These are phyloP conservation scores for Diaporthe citriasiana DNA, from an alignment of 2,329 filamentous ascomycete genomes.

Conservation along the genomic window DNA sequence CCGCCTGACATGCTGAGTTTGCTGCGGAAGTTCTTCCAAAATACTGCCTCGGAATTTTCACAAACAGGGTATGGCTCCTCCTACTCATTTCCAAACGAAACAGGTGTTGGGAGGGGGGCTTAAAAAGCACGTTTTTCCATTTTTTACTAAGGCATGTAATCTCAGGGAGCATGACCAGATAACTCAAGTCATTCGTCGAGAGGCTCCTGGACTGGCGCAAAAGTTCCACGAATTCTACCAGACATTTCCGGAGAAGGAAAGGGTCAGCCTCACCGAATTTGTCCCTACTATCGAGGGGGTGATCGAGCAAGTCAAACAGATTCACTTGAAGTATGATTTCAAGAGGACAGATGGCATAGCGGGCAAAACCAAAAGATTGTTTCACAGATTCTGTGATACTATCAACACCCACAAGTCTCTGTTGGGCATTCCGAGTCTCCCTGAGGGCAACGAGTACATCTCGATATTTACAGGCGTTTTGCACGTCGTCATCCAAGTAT, in stretches of 20 bases:
- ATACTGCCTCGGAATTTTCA: background rate
- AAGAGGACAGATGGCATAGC: constrained; percentile 34
- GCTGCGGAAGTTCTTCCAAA: background rate
- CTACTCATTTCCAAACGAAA: background rate
- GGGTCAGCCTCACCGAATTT: constrained; percentile 31
- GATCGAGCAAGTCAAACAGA: constrained; percentile 35
- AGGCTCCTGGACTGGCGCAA: background rate
- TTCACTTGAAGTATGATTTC: constrained; percentile 25
- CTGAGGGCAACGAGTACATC: constrained; percentile 49
- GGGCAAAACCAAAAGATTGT: constrained; percentile 41
- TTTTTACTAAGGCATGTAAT: background rate
- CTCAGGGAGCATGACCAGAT: background rate
- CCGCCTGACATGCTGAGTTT: background rate
- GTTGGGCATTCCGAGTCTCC: constrained; percentile 48
- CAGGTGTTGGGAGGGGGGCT: background rate
- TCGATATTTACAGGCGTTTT: constrained; percentile 49
- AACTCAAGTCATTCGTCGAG: background rate
- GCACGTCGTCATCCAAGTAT: constrained; percentile 47
- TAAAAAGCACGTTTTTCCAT: background rate
- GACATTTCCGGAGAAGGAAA: constrained; percentile 29
- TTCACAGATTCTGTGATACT: constrained; percentile 48
- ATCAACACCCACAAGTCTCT: constrained; percentile 47
- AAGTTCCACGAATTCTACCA: background rate
- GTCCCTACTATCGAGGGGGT: constrained; percentile 42
- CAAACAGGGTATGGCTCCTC: background rate